Evolutionary conservation across 2,329 filamentous ascomycete species (phyloP).

Genomic region (Alternaria brassicae): DNA sequence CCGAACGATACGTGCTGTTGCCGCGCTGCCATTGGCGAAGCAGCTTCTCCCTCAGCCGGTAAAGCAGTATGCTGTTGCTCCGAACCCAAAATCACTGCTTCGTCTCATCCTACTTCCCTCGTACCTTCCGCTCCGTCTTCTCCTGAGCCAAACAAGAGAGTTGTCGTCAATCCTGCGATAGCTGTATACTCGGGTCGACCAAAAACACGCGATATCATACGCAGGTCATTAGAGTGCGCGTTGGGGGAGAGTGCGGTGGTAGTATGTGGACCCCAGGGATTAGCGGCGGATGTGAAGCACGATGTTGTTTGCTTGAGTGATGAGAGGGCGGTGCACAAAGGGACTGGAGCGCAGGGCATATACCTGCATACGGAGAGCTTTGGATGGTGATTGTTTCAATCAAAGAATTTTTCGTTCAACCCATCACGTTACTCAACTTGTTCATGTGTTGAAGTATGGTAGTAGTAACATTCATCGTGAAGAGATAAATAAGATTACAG

Average conservation of each 20-base stretch:
- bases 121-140: constrained; percentile 23
- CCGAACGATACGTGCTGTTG: constrained; percentile 57
- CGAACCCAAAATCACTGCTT: not conserved
- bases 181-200: constrained; percentile 61
- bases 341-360: constrained; percentile 70
- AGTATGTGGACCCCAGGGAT: constrained; percentile 65
- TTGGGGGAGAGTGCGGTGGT: constrained; percentile 68
- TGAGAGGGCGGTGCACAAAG: constrained; percentile 71
- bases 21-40: constrained; percentile 53
- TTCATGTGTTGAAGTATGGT: constrained; percentile 3
- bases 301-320: constrained; percentile 65
- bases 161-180: constrained; percentile 43
- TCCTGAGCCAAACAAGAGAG: constrained; percentile 12
- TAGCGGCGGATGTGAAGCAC: constrained; percentile 63
- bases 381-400: constrained; percentile 15
- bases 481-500: constrained; percentile 13
- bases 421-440: not conserved
- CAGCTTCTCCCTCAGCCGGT: constrained; percentile 34
- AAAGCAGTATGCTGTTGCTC: constrained; percentile 29
- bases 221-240: constrained; percentile 64
- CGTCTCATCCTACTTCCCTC: constrained; percentile 14
- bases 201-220: constrained; percentile 59
- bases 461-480: constrained; percentile 18
- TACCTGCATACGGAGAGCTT: constrained; percentile 67
- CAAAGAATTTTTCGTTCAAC: not conserved